Conservation (phyloP, 352 stramenopile species). For the Globisporangium cylindrosporum region DNA sequence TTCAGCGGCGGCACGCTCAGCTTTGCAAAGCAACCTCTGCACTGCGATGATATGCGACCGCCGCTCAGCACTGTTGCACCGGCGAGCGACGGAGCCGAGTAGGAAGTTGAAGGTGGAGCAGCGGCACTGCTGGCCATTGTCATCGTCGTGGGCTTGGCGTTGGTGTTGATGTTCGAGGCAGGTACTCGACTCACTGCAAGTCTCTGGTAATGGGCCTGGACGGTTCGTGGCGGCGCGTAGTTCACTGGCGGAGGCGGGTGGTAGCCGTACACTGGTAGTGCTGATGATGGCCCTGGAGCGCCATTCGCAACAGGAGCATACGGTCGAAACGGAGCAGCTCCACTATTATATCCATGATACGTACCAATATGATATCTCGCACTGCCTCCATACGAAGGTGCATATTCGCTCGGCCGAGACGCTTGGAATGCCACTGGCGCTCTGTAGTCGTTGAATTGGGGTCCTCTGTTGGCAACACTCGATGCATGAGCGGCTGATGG, state of each 20-base stretch:
- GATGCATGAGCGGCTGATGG: not conserved
- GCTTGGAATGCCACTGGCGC: not conserved
- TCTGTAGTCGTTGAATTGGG: not conserved
- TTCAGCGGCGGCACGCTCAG: not conserved
- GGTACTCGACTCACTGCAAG: not conserved
- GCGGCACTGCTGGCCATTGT: no score
- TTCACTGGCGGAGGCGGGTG: not conserved
- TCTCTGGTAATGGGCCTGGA: not conserved
- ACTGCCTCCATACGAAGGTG: not conserved
- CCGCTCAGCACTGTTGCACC: not conserved
- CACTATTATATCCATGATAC: no score
- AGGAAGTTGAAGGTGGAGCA: not conserved
- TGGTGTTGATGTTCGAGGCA: not conserved
- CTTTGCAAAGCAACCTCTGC: not conserved
- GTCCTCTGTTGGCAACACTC: not conserved
- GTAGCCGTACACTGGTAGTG: constrained; percentile 1
- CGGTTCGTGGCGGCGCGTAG: not conserved
- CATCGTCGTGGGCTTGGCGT: not conserved
- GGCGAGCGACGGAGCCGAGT: not conserved
- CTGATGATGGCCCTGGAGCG: not conserved
- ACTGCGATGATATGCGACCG: not conserved
- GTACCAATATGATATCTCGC: not conserved
- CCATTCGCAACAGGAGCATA: not conserved
- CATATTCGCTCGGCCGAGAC: not conserved
- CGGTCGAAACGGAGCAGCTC: not conserved